phyloP scores from a whole-genome alignment of 768 basidiomycete genomes.

The Aureoboletus auriporus region DNA sequence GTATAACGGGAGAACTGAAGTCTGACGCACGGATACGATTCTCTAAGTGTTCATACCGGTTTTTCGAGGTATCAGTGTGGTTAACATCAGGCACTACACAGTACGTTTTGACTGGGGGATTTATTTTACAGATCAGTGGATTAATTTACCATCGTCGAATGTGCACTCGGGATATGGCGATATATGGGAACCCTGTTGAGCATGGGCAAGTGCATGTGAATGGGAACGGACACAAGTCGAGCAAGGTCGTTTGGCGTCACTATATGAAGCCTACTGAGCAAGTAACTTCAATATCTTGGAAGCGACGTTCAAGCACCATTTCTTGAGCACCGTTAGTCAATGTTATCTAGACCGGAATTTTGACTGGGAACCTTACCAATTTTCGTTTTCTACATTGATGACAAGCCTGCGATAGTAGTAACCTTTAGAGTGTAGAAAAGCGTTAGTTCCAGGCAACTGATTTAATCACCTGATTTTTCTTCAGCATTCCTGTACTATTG shows the following conservation, averaged over 20 bases:
- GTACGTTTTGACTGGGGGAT: not conserved
- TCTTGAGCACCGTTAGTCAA: slow-evolving; percentile 35
- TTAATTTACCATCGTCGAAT: slow-evolving; percentile 59
- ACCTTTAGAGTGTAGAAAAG: slow-evolving; percentile 1
- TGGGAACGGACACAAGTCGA: slow-evolving; percentile 76
- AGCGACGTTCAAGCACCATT: slow-evolving; percentile 45
- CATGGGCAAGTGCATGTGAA: slow-evolving; percentile 61
- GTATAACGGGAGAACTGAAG: not conserved
- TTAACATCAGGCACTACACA: slow-evolving; percentile 36
- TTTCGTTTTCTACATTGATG: slow-evolving; percentile 70
- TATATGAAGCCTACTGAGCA: slow-evolving; percentile 23
- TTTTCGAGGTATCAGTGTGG: slow-evolving; percentile 42
- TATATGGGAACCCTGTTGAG: slow-evolving; percentile 50
- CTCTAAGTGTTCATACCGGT: slow-evolving; percentile 60
- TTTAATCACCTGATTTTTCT: slow-evolving; percentile 23
- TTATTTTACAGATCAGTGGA: not conserved
- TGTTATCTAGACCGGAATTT: slow-evolving; percentile 2
- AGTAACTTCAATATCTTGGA: not conserved
- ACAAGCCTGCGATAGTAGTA: slow-evolving; percentile 29
- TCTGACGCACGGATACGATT: slow-evolving; percentile 57
- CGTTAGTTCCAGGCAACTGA: not conserved
- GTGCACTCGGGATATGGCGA: slow-evolving; percentile 66
- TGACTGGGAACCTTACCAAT: slow-evolving; percentile 42
- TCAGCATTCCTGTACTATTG: slow-evolving; percentile 8
- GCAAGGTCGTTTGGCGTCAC: slow-evolving; percentile 74